phyloP scores from a whole-genome alignment of 2,329 filamentous ascomycete genomes.

The Conoideocrella luteorostrata region DNA sequence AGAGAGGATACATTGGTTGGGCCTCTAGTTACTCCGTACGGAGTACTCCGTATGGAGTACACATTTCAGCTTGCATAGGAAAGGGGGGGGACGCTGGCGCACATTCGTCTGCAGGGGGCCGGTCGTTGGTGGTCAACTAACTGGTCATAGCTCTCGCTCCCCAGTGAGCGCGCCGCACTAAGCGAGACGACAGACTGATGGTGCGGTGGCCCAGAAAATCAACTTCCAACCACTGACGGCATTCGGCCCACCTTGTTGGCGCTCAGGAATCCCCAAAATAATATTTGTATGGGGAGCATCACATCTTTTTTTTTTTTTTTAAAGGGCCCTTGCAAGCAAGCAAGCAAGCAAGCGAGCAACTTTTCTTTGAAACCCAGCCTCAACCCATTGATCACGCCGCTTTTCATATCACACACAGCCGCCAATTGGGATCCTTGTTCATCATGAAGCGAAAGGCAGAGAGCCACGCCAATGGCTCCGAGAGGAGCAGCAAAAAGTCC shows the following conservation, averaged over 20 bases:
- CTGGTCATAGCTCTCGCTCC: no score
- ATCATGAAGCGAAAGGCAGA: conserved; percentile 57
- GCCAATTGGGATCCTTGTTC: neutral
- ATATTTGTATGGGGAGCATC: no score
- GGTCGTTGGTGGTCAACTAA: no score
- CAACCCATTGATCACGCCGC: conserved; percentile 43
- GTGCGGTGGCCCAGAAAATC: conserved; percentile 1
- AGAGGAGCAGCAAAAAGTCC: conserved; percentile 45
- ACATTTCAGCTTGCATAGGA: no score
- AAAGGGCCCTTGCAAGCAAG: no score
- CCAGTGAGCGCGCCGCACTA: no score
- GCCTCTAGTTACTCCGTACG: no score
- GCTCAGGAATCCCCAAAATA: neutral
- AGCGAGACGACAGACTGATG: neutral
- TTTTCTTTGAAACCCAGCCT: conserved; percentile 29
- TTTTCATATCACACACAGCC: neutral
- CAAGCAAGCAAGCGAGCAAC: no score
- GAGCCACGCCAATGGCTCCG: conserved; percentile 34
- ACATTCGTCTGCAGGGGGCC: no score
- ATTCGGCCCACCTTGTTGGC: conserved; percentile 3
- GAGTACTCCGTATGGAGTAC: no score
- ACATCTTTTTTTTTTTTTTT: neutral
- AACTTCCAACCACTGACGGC: neutral
- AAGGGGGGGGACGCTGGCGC: no score
- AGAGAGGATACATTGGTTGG: no score